These are phyloP conservation scores for Diaporthe nobilis DNA, from an alignment of 2,329 filamentous ascomycete species.

Conservation along the genomic window DNA sequence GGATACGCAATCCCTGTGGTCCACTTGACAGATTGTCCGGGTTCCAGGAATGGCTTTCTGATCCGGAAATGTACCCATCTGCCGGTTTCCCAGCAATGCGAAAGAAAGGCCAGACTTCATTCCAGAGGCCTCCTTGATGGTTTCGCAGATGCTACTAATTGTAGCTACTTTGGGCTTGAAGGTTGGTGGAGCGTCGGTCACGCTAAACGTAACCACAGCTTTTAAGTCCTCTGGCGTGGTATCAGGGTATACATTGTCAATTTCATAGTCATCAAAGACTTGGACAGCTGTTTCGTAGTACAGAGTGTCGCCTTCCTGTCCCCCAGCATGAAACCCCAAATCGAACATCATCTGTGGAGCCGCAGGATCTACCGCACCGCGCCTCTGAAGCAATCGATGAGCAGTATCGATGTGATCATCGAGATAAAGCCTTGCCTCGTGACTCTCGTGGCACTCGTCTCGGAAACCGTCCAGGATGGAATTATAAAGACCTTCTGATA, in stretches of 20 bases:
- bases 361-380: neutral
- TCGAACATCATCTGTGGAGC: slow-evolving; percentile 14
- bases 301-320: neutral
- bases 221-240: neutral
- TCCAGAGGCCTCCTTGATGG: slow-evolving; percentile 37
- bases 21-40: neutral
- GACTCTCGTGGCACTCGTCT: slow-evolving; percentile 25
- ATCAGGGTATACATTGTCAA: neutral
- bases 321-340: slow-evolving; percentile 16
- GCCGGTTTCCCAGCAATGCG: neutral
- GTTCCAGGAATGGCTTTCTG: neutral
- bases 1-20: neutral
- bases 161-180: neutral
- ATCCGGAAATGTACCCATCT: neutral
- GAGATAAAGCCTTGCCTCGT: slow-evolving; percentile 27
- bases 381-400: neutral
- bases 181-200: neutral
- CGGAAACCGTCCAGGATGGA: neutral
- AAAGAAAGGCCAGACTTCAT: neutral
- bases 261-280: neutral
- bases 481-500: neutral
- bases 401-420: slow-evolving; percentile 23
- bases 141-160: slow-evolving; percentile 34
- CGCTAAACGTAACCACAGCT: neutral
- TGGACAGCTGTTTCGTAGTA: slow-evolving; percentile 36